Conservation (phyloP, 768 basidiomycete genomes). For the Boletus subcaerulescens region DNA sequence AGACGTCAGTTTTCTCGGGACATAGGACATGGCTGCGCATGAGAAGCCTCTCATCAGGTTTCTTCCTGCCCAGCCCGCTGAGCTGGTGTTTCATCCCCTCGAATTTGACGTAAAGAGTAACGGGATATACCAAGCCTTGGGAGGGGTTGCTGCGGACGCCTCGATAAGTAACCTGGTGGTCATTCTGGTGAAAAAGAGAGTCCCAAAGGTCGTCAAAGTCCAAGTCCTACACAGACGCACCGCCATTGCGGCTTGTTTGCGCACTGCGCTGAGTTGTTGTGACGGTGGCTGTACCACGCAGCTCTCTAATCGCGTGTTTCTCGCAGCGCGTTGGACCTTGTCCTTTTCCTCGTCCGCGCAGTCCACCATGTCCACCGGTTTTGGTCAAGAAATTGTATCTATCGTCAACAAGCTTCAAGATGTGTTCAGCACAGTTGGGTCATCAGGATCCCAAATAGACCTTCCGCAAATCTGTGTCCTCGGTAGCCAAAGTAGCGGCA, state of each 20-base stretch:
- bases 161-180: background rate
- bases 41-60: too few species aligned
- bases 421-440: constrained; percentile 83
- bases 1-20: background rate
- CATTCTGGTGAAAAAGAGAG: background rate
- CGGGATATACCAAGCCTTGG: background rate
- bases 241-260: background rate
- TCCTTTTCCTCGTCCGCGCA: constrained; percentile 11
- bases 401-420: constrained; percentile 90
- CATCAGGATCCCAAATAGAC: constrained; percentile 77
- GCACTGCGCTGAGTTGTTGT: background rate
- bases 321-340: constrained; percentile 1
- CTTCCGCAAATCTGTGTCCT: constrained; percentile 90
- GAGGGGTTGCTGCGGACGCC: background rate
- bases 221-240: background rate
- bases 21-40: constrained; percentile 4
- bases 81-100: background rate
- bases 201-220: too few species aligned
- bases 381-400: constrained; percentile 78
- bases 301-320: constrained; percentile 25
- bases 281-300: constrained; percentile 28
- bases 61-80: background rate
- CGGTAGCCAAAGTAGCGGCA: constrained; percentile 89
- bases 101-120: constrained; percentile 11
- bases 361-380: constrained; percentile 48